Conservation (phyloP, 2,329 filamentous ascomycete genomes). For the Apiospora kogelbergensis region DNA sequence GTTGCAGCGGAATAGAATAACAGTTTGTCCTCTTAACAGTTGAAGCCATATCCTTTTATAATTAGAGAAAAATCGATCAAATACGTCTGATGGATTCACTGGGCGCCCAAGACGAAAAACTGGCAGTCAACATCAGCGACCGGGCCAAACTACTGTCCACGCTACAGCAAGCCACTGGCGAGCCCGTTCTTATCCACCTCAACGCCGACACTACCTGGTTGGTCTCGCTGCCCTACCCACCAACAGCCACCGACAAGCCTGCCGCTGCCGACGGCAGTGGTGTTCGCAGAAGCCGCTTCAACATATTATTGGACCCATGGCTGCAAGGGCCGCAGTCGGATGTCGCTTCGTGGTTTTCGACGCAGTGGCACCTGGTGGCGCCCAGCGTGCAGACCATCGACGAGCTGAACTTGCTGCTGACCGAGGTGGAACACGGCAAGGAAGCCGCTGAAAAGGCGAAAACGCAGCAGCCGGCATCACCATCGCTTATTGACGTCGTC, state of each 20-base stretch:
- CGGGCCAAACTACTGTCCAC: constrained; percentile 9
- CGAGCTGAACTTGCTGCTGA: constrained; percentile 53
- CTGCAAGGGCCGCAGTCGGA: constrained; percentile 62
- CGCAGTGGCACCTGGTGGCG: constrained; percentile 60
- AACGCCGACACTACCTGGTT: constrained; percentile 70
- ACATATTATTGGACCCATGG: constrained; percentile 68
- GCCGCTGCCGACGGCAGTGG: constrained; percentile 22
- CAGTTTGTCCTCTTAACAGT: background rate
- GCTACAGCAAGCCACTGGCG: background rate
- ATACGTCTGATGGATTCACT: background rate
- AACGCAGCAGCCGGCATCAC: constrained; percentile 25
- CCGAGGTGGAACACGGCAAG: constrained; percentile 43
- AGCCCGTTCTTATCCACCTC: constrained; percentile 58
- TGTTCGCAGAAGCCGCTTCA: constrained; percentile 51
- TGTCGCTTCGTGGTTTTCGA: constrained; percentile 63
- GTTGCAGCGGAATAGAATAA: background rate
- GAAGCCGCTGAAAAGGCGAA: constrained; percentile 13
- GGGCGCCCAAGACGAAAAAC: background rate
- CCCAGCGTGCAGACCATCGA: constrained; percentile 54
- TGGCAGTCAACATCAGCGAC: constrained; percentile 9
- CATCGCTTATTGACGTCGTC: constrained; percentile 55
- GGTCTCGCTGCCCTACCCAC: constrained; percentile 60
- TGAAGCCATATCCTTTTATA: too few relatives aligned
- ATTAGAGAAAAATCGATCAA: background rate
- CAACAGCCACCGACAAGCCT: constrained; percentile 35